A percentile compares a stretch with the other conserved stretches of the same genome.
Conservation (phyloP, 441 rosid genomes). For the Corymbia citriodora region DNA sequence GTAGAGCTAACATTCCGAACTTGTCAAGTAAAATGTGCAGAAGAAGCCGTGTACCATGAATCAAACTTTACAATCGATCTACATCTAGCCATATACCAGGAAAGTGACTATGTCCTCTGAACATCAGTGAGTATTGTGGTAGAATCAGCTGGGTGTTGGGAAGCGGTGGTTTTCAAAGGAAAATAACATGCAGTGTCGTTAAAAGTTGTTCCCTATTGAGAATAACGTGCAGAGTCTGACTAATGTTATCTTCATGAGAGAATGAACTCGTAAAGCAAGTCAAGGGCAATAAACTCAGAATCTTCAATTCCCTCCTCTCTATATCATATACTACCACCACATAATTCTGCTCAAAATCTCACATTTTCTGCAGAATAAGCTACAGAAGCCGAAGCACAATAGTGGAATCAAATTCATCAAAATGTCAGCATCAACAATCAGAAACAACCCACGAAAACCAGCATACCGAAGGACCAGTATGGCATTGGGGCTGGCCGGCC, state of each 20-base stretch:
- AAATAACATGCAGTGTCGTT: no score
- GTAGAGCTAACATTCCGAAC: neutral
- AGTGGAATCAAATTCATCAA: neutral
- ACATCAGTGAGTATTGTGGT: neutral
- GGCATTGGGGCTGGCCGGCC: conserved; percentile 85
- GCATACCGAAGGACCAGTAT: conserved; percentile 74
- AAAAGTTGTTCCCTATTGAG: no score
- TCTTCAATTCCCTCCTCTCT: neutral
- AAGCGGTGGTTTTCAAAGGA: neutral
- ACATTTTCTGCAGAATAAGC: neutral
- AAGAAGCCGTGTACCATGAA: neutral
- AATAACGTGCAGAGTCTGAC: neutral
- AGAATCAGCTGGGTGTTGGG: neutral
- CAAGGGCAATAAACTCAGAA: neutral
- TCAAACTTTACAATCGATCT: neutral
- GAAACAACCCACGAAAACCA: neutral
- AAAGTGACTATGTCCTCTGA: neutral
- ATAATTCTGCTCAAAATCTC: neutral
- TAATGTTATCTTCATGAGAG: neutral
- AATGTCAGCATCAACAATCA: neutral
- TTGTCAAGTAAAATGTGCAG: neutral
- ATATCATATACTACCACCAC: neutral
- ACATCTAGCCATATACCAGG: neutral
- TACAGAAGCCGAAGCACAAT: neutral
- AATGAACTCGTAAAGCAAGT: neutral